Evolutionary conservation across 306 rosid genomes (phyloP), one percentile per base, ranked within the genome.

Genomic region (Ormosia emarginata): DNA sequence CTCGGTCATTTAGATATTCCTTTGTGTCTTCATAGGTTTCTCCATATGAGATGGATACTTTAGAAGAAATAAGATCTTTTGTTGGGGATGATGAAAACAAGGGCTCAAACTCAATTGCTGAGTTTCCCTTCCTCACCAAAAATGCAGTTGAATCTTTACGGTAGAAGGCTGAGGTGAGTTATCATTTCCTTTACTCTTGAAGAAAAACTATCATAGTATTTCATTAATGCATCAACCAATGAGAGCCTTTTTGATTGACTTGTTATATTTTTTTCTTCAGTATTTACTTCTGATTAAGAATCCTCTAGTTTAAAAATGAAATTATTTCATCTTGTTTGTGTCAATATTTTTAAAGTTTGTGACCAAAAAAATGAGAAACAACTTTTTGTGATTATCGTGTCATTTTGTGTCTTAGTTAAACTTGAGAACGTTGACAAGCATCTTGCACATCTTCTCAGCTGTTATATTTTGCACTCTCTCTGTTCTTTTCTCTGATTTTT

Each of bases 91-190:
- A 90, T 71, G 94, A 86, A 75, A 83, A 88, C 78, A 78, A 84
- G 2, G 91, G 88, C 83, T 74, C 90, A 46, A 87, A 80, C 83
- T 37, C 86, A 40, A 86, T 95, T 79, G 34, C 80, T n/a, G 93
- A 94, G 15, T 95, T 95, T 86, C 92, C 97, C 40, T 84, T 86
- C 56, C 94, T 95, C 64, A 87, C 96, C 24, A 84, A 90, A 78
- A 90, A 90, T 78, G 94, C 96, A 5, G 94, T 95, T 75, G 99
- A 93, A 83, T 90, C 98, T 75, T 81, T 95, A 75, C 92, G 98
- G 68, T 95, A 95, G 75, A 90, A 98, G 84, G 94, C 93, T 34
- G 99, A 95, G 99, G 99, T 95, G 78, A 90, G 64, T 67, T 63
- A 77, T 81, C 61, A 4, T 41, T 82, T 81, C 80, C 74, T 40